Evolutionary conservation across 164 flowering plant genomes (phyloP), one percentile per base, ranked within the genome.

Genomic region (Sedum album): DNA sequence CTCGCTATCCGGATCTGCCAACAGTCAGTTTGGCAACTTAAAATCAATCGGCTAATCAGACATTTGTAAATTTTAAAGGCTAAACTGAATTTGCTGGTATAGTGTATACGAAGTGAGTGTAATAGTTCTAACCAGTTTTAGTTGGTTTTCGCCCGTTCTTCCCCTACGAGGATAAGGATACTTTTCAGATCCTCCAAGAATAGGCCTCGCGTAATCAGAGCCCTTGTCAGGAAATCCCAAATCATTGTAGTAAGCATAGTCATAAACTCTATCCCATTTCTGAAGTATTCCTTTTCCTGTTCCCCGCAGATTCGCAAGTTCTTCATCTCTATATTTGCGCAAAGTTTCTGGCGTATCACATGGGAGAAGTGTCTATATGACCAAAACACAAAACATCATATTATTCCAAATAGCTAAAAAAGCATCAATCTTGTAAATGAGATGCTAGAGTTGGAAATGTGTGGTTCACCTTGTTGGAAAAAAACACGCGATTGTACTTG

Each of bases 211-310:
- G 60, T 78, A 63, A 0, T 81, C 78, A 0, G 69, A 67, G 13
- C 88, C 92, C 44, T 83, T 83, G 51, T 88, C 88, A 4, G 97
- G 94, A 21, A 39, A 60, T 6, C 91, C 94, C 64, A 92, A 71
- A 66, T 92, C 96, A 69, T 92, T 89, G 83, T 92, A 92, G 75
- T 63, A 79, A 46, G 80, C 94, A 70, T 92, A 92, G 79, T 92
- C 97, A 69, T 92, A 92, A 17, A 92, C 88, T 75, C 97, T 74
- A 69, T 92, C 94, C 93, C 97, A 88, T 68, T 86, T 91, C 75
- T 83, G 78, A 31, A 83, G 88, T 82, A 68, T 68, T 5, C 86
- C 86, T 15, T 67, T 71, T 1, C 94, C 96, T 64, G 80, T 76
- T 67, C 96, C 97, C 6, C 88, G 71, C 0, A 91, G 83, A 67